Conservation (phyloP, 768 basidiomycete species). For the Boletales sp. region DNA sequence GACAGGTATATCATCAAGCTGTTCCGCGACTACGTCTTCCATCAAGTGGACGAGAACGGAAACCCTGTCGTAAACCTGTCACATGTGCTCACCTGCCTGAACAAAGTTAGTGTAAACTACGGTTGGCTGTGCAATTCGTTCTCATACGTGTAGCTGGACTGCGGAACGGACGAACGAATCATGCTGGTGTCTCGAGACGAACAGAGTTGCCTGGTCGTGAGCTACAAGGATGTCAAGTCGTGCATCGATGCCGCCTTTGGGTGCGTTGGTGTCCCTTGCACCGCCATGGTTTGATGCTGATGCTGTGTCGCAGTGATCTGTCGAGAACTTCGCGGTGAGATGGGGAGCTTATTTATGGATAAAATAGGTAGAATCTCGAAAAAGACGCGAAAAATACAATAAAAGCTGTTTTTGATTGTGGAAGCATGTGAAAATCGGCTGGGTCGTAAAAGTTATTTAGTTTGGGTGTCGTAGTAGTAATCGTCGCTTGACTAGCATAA, state of each 20-base stretch:
- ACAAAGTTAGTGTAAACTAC: slow-evolving; percentile 61
- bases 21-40: slow-evolving; percentile 97
- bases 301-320: slow-evolving; percentile 42
- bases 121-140: background rate
- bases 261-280: slow-evolving; percentile 40
- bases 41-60: slow-evolving; percentile 90
- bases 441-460: background rate
- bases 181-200: slow-evolving; percentile 96
- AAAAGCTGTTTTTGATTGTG: slow-evolving; percentile 24
- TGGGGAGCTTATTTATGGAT: slow-evolving; percentile 13
- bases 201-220: slow-evolving; percentile 92
- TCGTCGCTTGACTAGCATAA: slow-evolving; percentile 3
- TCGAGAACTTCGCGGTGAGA: slow-evolving; percentile 19
- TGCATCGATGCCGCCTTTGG: slow-evolving; percentile 82
- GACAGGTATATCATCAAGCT: slow-evolving; percentile 98
- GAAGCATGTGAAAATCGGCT: too few relatives aligned
- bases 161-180: slow-evolving; percentile 88
- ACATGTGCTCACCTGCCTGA: slow-evolving; percentile 89
- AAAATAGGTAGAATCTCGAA: slow-evolving; percentile 73
- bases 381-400: slow-evolving; percentile 51
- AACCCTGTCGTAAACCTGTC: slow-evolving; percentile 86
- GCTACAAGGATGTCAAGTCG: slow-evolving; percentile 85
- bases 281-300: background rate
- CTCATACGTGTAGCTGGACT: slow-evolving; percentile 64
- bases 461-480: slow-evolving; percentile 1